These are phyloP conservation scores for Jackrogersella minutella DNA, from an alignment of 495 filamentous ascomycete species.

Conservation along the genomic window DNA sequence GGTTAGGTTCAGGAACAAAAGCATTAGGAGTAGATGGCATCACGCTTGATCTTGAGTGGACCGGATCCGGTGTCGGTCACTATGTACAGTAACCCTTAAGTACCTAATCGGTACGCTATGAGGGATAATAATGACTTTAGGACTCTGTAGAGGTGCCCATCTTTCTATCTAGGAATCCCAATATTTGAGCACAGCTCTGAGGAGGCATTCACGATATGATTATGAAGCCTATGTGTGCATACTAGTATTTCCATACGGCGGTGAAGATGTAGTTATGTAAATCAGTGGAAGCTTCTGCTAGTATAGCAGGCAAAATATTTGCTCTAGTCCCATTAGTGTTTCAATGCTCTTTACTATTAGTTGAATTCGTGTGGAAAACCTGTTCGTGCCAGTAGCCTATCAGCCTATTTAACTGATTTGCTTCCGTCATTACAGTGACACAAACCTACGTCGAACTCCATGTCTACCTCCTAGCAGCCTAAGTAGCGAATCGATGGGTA, in stretches of 20 bases:
- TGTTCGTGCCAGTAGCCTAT: no score
- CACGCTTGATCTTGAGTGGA: neutral
- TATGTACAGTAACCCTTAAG: no score
- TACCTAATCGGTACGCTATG: neutral
- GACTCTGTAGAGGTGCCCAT: neutral
- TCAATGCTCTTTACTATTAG: neutral
- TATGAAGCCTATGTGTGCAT: neutral
- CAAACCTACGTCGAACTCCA: neutral
- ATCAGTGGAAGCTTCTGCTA: no score
- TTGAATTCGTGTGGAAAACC: neutral
- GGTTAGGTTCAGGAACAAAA: conserved; percentile 30
- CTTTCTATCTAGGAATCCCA: neutral
- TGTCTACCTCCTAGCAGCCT: no score
- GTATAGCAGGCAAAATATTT: neutral
- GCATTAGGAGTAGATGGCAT: conserved; percentile 21
- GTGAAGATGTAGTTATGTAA: no score
- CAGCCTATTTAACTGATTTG: neutral
- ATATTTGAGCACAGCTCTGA: neutral
- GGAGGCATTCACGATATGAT: neutral
- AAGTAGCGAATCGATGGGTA: no score
- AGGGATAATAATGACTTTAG: neutral
- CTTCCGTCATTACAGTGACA: neutral
- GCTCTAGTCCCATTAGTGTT: neutral
- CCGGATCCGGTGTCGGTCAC: neutral
- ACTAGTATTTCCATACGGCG: neutral